Base-by-base conservation (phyloP, 2,329 filamentous ascomycete genomes). In the Penicillium sp. region DNA sequence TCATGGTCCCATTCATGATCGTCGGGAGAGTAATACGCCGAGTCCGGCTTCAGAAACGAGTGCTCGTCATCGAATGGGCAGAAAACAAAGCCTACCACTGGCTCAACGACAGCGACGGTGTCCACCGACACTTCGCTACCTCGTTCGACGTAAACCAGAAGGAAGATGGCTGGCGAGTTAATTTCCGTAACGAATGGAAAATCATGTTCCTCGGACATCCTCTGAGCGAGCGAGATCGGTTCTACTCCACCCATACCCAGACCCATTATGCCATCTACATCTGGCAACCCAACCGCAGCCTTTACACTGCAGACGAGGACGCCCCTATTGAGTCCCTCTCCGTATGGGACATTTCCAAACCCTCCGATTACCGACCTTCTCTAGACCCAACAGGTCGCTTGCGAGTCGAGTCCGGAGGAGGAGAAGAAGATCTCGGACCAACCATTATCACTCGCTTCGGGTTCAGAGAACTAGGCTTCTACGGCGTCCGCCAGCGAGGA, bases 31-130 rank as follows among this genome's bases (percentile, higher is more conserved):
- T 77, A 31, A 67, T 83, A 22, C 72, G 81, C 10, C 73, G 80
- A 10, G 63, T 81, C 3, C 73, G 80, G 13, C 66, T 84, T 3
- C 72, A 75, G 29, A 67, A 75, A 31, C 69, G 70, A 2, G 68
- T 82, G n/a, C 66, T 85, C n/a, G 59, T 83, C 19, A 66, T 84
- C 17, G 81, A 84, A 61, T 84, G 81, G 80, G 79, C 78, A 43
- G 77, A 81, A 58, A 62, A 69, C 2, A 68, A 73, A 26, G 67
- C 75, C 1, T 78, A 74, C 53, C 74, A 78, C 60, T 72, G 75
- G 61, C 63, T 77, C 21, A 77, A 79, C 59, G 72, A 75, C 49
- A 66, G 67, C 42, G 75, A 77, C 53, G 67, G 69, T 1, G 75
- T 79, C 1, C 75, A 79, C 63, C 72, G 76, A 5, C 80, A 83